Evolutionary conservation across 352 stramenopile genomes (phyloP).

Genomic region (Globisporangium parvum): DNA sequence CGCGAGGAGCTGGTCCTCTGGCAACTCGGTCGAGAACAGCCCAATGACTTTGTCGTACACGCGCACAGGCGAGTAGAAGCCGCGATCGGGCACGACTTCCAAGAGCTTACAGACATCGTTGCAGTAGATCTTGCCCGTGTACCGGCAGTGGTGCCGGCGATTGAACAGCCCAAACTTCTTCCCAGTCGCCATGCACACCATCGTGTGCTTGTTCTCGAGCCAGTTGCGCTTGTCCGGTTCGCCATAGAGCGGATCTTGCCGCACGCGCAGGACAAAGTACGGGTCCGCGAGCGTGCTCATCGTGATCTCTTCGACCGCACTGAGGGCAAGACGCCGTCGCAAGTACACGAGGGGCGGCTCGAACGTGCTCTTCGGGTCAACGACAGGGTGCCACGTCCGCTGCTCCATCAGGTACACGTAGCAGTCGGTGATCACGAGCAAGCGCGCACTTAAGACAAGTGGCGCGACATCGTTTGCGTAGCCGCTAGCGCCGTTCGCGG

Average conservation of each 20-base stretch:
- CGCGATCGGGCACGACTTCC: constrained; percentile 71
- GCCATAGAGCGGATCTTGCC: constrained; percentile 36
- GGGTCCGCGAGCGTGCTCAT: constrained; percentile 80
- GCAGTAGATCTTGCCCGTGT: constrained; percentile 84
- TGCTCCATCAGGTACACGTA: constrained; percentile 82
- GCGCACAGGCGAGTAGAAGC: constrained; percentile 74
- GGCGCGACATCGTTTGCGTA: constrained; percentile 22
- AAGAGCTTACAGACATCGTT: constrained; percentile 77
- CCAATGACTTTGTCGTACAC: constrained; percentile 77
- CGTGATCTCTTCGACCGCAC: constrained; percentile 63
- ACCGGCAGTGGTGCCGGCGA: constrained; percentile 82
- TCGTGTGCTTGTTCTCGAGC: constrained; percentile 78
- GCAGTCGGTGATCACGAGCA: constrained; percentile 66
- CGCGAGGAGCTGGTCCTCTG: constrained; percentile 69
- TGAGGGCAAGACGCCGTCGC: constrained; percentile 53
- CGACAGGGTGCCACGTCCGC: constrained; percentile 42
- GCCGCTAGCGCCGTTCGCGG: constrained; percentile 6
- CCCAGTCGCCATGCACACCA: constrained; percentile 80
- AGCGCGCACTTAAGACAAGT: constrained; percentile 30
- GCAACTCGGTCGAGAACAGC: constrained; percentile 78
- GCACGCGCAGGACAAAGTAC: constrained; percentile 70
- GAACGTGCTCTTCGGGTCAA: constrained; percentile 52
- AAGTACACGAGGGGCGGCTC: constrained; percentile 64
- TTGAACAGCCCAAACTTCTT: constrained; percentile 88
- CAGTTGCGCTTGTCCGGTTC: constrained; percentile 80